Conservation (phyloP, 2,329 filamentous ascomycete genomes). For the Leptographium lundbergii region DNA sequence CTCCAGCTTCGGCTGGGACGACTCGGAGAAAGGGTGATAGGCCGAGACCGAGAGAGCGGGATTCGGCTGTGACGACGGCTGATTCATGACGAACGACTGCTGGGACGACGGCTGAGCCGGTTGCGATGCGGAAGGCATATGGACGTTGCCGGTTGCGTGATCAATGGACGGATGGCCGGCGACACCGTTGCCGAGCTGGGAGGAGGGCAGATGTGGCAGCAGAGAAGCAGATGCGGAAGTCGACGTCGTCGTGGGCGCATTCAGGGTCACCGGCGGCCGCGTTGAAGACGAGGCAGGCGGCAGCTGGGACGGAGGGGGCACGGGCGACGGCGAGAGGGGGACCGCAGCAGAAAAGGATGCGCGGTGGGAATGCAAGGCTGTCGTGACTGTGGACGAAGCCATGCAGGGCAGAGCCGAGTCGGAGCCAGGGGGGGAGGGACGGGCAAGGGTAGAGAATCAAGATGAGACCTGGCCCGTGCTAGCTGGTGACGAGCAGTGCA, state of each 20-base stretch:
- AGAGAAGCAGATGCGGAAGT: background rate
- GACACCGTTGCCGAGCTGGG: background rate
- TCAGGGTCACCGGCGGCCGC: background rate
- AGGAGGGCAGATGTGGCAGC: background rate
- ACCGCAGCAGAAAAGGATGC: constrained; percentile 14
- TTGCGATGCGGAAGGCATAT: constrained; percentile 18
- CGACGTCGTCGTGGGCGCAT: background rate
- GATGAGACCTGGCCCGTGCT: background rate
- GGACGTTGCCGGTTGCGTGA: constrained; percentile 8
- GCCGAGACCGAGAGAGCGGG: constrained; percentile 19
- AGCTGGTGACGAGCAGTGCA: background rate
- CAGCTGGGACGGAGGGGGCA: background rate
- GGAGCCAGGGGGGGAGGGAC: background rate
- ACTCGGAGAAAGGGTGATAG: constrained; percentile 28
- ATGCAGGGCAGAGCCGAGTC: constrained; percentile 10
- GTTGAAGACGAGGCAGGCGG: background rate
- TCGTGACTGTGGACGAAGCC: constrained; percentile 25
- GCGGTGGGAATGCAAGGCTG: constrained; percentile 14
- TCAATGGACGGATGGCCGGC: constrained; percentile 9
- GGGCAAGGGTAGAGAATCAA: background rate
- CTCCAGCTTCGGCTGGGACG: constrained; percentile 16
- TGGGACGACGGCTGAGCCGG: constrained; percentile 33
- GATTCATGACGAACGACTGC: constrained; percentile 45
- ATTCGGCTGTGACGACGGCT: constrained; percentile 32
- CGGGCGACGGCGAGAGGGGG: constrained; percentile 4